Evolutionary conservation across 1,284 basidiomycete genomes (phyloP).

Genomic region (Retiboletus fuscus): DNA sequence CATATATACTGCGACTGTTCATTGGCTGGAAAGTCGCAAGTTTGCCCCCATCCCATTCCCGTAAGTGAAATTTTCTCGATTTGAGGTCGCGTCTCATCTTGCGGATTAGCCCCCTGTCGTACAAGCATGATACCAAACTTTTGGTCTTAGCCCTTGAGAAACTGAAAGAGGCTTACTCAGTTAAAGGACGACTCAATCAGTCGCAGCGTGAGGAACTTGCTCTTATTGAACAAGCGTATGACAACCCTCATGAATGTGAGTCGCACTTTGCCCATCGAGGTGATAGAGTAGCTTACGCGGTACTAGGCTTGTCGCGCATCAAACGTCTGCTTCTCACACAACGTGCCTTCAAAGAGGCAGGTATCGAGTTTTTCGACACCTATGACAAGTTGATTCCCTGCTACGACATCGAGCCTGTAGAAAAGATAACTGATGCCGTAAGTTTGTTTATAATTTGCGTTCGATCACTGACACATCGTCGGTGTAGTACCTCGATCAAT

Average conservation of each 20-base stretch:
- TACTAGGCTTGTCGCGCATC: constrained; percentile 87
- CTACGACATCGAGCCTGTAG: constrained; percentile 97
- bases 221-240: constrained; percentile 96
- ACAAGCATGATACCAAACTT: constrained; percentile 98
- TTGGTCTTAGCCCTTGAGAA: constrained; percentile 95
- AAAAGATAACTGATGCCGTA: constrained; percentile 97
- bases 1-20: constrained; percentile 96
- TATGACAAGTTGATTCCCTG: constrained; percentile 98
- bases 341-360: constrained; percentile 96
- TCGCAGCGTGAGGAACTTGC: constrained; percentile 96
- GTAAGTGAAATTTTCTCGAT: constrained; percentile 53
- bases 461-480: constrained; percentile 33
- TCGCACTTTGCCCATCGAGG: neutral
- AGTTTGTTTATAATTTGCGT: constrained; percentile 43
- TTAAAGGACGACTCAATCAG: constrained; percentile 95
- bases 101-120: constrained; percentile 84
- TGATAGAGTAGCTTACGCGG: constrained; percentile 16
- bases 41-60: constrained; percentile 98
- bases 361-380: constrained; percentile 95
- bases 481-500: constrained; percentile 87
- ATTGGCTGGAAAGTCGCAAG: constrained; percentile 96
- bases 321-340: constrained; percentile 95
- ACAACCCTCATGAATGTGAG: constrained; percentile 91
- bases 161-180: constrained; percentile 97
- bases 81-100: constrained; percentile 12